Base-by-base conservation (phyloP, 129 eudicot species). In the Flaveria bidentis region DNA sequence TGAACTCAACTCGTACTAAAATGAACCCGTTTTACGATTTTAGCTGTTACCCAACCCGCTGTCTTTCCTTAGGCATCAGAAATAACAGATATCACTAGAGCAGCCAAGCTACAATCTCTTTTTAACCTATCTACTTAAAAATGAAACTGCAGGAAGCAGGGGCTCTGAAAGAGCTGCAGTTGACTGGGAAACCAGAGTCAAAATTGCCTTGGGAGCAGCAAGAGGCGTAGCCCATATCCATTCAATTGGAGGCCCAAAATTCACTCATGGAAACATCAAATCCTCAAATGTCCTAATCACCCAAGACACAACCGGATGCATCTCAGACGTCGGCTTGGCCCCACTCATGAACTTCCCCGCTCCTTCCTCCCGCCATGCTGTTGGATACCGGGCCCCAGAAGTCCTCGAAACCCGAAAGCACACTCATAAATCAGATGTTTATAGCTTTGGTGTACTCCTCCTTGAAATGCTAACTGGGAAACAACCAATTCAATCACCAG, bases 381-480 rank as follows among this genome's bases (percentile, higher is more conserved):
- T 79, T 30, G 93, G 96, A 10, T 91, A 91, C 76, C 90, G 91
- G 68, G 97, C 97, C 15, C 97, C 97, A 0, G 97, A 91, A 80
- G 84, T 91, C 72, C 70, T 85, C 2, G 97, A 88, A 75, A 82
- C 91, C 41, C 88, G 88, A 65, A 91, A 88, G 51, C 87, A 91
- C 81, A 76, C 88, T 70, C 97, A 88, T 57, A 88, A 91, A 75
- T 88, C 97, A 33, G 97, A 91, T 26, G 97, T 91, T 1, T 91
- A 91, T 85, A 88, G 97, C 84, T 91, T 91, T 26, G 94, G 97
- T 1, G 91, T 91, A 36, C 76, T 91, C 77, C 80, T 91, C 71
- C 97, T 91, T 18, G 97, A 91, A 78, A 88, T 88, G 91, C 84
- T 91, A 39, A 91, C 97, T 0, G 94, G 97, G 17, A 91, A 88